Evolutionary conservation across 306 rosid species (phyloP).

Genomic region (Gastrolobium villosum): DNA sequence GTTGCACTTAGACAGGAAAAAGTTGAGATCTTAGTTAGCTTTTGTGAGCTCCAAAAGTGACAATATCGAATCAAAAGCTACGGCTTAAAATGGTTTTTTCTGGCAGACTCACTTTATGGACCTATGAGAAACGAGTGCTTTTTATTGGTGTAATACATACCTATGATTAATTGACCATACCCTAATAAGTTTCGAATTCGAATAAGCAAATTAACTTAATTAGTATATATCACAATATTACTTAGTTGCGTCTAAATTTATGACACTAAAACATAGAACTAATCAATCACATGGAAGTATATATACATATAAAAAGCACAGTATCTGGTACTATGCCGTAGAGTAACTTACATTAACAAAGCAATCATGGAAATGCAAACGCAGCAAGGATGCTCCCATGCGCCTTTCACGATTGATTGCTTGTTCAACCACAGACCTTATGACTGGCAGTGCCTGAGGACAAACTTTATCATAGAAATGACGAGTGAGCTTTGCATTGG

Average conservation of each 20-base stretch:
- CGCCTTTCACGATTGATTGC: constrained; percentile 50
- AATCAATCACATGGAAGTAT: background rate
- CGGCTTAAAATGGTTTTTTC: background rate
- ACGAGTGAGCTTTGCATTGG: constrained; percentile 34
- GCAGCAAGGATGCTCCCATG: constrained; percentile 60
- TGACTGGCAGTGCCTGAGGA: constrained; percentile 52
- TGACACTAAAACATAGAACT: background rate
- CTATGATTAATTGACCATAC: too few species aligned
- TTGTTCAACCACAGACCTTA: constrained; percentile 36
- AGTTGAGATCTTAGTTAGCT: background rate
- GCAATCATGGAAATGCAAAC: constrained; percentile 66
- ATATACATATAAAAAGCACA: background rate
- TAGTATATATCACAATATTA: background rate
- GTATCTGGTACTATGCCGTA: background rate
- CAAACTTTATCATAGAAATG: constrained; percentile 40
- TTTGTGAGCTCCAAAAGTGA: background rate
- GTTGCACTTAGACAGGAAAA: background rate
- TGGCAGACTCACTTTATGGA: background rate
- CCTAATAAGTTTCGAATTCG: too few species aligned
- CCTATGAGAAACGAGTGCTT: too few species aligned
- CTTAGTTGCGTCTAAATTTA: background rate
- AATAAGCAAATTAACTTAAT: too few species aligned
- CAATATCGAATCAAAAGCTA: background rate
- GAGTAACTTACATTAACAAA: constrained; percentile 60
- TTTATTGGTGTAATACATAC: too few species aligned